These are phyloP conservation scores for Pythium aristosporum DNA, from an alignment of 352 stramenopile genomes.

Conservation along the genomic window DNA sequence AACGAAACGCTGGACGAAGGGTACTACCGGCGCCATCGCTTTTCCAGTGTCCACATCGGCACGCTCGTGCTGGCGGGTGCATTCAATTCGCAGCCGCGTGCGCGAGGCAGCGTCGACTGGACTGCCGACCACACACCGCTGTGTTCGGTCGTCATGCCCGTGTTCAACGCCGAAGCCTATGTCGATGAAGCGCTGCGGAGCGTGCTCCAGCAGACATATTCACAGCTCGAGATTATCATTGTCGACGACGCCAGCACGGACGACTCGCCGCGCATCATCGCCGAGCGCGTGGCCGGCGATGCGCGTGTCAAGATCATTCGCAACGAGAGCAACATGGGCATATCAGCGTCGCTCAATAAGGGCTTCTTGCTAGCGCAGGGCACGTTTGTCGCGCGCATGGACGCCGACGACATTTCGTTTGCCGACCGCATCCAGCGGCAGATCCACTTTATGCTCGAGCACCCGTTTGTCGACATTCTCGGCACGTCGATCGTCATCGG, in stretches of 20 bases:
- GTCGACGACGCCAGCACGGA: conserved; percentile 73
- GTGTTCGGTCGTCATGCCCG: conserved; percentile 72
- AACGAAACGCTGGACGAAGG: conserved; percentile 48
- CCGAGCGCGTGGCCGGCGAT: conserved; percentile 40
- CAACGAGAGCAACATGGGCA: conserved; percentile 45
- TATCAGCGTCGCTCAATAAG: conserved; percentile 72
- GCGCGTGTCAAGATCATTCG: conserved; percentile 41
- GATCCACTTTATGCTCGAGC: conserved; percentile 37
- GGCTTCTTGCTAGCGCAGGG: conserved; percentile 50
- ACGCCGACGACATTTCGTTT: conserved; percentile 78
- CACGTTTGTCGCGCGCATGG: conserved; percentile 78
- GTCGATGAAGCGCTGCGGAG: conserved; percentile 50
- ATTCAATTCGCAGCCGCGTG: conserved; percentile 14
- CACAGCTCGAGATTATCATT: conserved; percentile 64
- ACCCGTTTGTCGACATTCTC: conserved; percentile 41
- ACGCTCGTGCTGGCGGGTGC: conserved; percentile 48
- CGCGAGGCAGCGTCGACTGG: conserved; percentile 27
- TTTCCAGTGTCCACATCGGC: conserved; percentile 81
- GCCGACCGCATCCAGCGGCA: conserved; percentile 58
- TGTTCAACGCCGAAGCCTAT: conserved; percentile 53
- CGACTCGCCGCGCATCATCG: conserved; percentile 35
- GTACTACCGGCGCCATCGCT: conserved; percentile 51
- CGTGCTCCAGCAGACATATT: conserved; percentile 36
- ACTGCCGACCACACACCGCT: conserved; percentile 30
- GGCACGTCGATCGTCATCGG: conserved; percentile 40